Percentiles rank a stretch among this genome's conserved stretches.
These are phyloP conservation scores for Acephala macrosclerotiorum DNA, from an alignment of 2,329 filamentous ascomycete species.

Conservation along the genomic window DNA sequence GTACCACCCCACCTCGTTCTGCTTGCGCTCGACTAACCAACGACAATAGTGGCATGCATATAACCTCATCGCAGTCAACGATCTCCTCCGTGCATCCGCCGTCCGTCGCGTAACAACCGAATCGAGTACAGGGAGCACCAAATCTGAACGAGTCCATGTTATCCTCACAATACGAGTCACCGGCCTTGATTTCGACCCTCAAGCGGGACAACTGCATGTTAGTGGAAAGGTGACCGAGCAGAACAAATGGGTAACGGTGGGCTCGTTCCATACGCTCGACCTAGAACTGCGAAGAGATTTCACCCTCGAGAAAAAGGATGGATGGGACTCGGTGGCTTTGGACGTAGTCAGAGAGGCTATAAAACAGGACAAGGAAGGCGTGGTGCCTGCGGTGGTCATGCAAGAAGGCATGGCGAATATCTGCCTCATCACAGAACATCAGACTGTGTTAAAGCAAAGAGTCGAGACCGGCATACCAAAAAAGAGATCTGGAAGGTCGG, in stretches of 20 bases:
- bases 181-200: slow-evolving; percentile 73
- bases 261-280: slow-evolving; percentile 76
- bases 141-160: slow-evolving; percentile 69
- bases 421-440: slow-evolving; percentile 81
- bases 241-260: slow-evolving; percentile 72
- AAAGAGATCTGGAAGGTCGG: slow-evolving; percentile 67
- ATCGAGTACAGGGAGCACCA: slow-evolving; percentile 65
- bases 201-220: slow-evolving; percentile 72
- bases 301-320: slow-evolving; percentile 81
- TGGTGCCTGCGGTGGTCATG: slow-evolving; percentile 91
- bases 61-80: slow-evolving; percentile 72
- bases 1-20: slow-evolving; percentile 22
- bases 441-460: slow-evolving; percentile 76
- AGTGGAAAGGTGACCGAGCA: slow-evolving; percentile 70
- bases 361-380: slow-evolving; percentile 79
- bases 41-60: slow-evolving; percentile 72
- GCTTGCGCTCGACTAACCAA: slow-evolving; percentile 14
- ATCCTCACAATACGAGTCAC: slow-evolving; percentile 71
- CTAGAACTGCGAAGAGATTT: slow-evolving; percentile 89
- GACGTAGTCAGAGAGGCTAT: slow-evolving; percentile 81
- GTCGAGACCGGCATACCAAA: slow-evolving; percentile 73
- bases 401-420: slow-evolving; percentile 87
- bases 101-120: slow-evolving; percentile 69
- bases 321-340: slow-evolving; percentile 91
- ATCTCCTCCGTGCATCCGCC: slow-evolving; percentile 70